These are phyloP conservation scores for Chenopodium berlandieri DNA, from an alignment of 148 eudicot species.

Conservation along the genomic window DNA sequence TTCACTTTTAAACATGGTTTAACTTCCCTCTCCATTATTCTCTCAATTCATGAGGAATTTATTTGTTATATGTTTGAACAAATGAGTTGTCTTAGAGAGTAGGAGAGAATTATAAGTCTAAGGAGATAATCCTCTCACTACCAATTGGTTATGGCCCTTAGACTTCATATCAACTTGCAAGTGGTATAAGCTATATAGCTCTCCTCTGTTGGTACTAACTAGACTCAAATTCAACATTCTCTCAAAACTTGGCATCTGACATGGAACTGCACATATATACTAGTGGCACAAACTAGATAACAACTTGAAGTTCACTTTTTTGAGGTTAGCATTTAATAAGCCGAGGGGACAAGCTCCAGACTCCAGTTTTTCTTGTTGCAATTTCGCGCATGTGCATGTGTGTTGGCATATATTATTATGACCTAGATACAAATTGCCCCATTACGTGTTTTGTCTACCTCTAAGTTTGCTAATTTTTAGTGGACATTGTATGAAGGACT, in stretches of 20 bases:
- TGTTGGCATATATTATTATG: background rate
- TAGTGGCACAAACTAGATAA: background rate
- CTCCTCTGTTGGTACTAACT: background rate
- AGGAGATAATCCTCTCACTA: background rate
- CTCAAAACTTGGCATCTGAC: too few species aligned
- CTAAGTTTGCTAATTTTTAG: background rate
- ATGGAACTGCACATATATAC: too few species aligned
- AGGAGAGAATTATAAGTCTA: background rate
- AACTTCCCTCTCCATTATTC: background rate
- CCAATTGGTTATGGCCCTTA: background rate
- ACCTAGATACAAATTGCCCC: background rate
- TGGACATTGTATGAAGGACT: background rate
- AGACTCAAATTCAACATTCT: too few species aligned
- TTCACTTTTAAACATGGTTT: background rate
- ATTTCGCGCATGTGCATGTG: background rate
- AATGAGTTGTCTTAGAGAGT: background rate
- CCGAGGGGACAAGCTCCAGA: background rate
- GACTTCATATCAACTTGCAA: background rate
- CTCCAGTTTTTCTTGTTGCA: background rate
- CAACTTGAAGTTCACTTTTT: background rate
- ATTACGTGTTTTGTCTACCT: background rate
- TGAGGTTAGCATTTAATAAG: background rate
- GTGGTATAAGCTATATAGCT: background rate
- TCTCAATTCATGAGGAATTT: background rate
- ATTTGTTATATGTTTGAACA: background rate